phyloP scores from a whole-genome alignment of 2,329 filamentous ascomycete genomes.

The Cryphonectria nitschkei region DNA sequence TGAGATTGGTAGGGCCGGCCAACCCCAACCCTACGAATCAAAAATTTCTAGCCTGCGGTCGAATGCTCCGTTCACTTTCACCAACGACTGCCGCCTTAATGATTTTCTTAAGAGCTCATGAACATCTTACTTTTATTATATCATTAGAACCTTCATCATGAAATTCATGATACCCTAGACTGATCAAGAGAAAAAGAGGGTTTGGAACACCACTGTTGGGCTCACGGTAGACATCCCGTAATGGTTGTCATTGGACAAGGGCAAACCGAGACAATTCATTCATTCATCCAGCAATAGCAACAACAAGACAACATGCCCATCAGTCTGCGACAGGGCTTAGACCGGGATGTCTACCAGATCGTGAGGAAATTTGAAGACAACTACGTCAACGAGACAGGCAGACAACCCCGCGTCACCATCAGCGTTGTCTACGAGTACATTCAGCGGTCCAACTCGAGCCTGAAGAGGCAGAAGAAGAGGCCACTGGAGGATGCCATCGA shows the following conservation, averaged over 20 bases:
- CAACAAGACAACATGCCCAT: slow-evolving; percentile 19
- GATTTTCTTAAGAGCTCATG: background rate
- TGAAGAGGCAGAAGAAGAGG: slow-evolving; percentile 81
- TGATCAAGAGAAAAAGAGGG: background rate
- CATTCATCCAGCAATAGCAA: background rate
- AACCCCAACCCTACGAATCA: background rate
- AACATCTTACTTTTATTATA: background rate
- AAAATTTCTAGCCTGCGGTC: background rate
- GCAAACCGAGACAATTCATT: background rate
- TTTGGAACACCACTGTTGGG: background rate
- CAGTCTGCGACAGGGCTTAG: slow-evolving; percentile 59
- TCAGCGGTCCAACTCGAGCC: slow-evolving; percentile 81
- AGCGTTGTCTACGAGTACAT: slow-evolving; percentile 76
- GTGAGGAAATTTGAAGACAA: slow-evolving; percentile 77
- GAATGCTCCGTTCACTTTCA: background rate
- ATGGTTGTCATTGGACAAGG: background rate
- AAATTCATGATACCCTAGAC: background rate
- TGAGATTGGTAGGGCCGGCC: background rate
- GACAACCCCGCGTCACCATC: slow-evolving; percentile 52
- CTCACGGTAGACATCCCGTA: background rate
- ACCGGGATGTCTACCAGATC: slow-evolving; percentile 77
- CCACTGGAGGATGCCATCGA: slow-evolving; percentile 85
- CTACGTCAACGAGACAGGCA: slow-evolving; percentile 34
- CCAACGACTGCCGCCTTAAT: background rate
- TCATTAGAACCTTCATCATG: background rate